Percentiles rank a stretch among this genome's conserved stretches.
Evolutionary conservation across 2,329 filamentous ascomycete genomes (phyloP).

Genomic region (Pseudogymnoascus sp.): DNA sequence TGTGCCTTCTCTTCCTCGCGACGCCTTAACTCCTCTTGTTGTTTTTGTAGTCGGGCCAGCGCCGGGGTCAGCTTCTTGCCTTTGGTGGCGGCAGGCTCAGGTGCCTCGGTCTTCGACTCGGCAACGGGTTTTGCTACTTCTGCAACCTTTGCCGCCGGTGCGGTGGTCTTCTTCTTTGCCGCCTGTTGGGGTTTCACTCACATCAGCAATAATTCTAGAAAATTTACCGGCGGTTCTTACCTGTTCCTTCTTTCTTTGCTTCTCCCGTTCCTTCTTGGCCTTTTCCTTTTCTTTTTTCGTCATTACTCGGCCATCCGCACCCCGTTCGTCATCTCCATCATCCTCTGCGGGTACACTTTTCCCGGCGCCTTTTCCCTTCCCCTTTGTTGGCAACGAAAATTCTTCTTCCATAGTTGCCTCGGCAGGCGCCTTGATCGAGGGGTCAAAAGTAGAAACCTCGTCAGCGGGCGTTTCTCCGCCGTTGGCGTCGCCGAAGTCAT

Average conservation of each 20-base stretch:
- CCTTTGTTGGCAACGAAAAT: conserved; percentile 71
- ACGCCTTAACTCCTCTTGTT: conserved; percentile 68
- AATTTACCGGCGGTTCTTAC: conserved; percentile 37
- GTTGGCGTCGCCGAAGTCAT: conserved; percentile 56
- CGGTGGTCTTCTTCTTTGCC: conserved; percentile 68
- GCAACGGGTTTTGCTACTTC: conserved; percentile 46
- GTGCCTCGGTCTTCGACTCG: conserved; percentile 40
- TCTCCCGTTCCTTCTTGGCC: conserved; percentile 95
- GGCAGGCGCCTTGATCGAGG: conserved; percentile 59
- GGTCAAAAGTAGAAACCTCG: conserved; percentile 31
- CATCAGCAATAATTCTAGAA: conserved; percentile 11
- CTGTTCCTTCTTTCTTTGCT: conserved; percentile 97
- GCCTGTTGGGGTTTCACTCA: conserved; percentile 41
- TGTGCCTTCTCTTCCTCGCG: conserved; percentile 56
- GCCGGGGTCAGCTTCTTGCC: conserved; percentile 82
- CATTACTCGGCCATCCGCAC: conserved; percentile 60
- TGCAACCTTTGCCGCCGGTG: conserved; percentile 44
- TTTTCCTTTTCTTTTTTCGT: conserved; percentile 99
- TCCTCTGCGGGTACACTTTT: conserved; percentile 37
- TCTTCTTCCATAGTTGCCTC: conserved; percentile 82
- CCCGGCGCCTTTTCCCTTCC: conserved; percentile 52
- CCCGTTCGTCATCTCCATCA: conserved; percentile 45
- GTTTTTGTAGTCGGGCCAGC: conserved; percentile 65
- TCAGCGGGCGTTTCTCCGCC: conserved; percentile 50
- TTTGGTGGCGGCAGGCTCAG: conserved; percentile 54